Percentiles rank a stretch among this genome's conserved stretches.
Conservation (phyloP, 176 grass and related monocot species). For the Aegilops tauschii region DNA sequence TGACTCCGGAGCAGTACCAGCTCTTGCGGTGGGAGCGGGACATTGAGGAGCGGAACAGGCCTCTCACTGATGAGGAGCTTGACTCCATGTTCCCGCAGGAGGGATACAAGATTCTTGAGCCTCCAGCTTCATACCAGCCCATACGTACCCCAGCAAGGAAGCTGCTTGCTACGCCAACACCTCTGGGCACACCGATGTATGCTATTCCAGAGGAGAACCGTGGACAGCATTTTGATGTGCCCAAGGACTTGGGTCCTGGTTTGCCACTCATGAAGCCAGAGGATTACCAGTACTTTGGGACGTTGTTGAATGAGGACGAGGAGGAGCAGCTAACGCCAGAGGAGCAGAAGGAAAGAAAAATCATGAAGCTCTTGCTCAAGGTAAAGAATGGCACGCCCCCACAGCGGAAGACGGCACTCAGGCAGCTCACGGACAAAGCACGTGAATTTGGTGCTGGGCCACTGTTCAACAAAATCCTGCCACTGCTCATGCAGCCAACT, state of each 20-base stretch:
- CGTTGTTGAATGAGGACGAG: constrained; percentile 84
- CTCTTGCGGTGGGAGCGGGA: constrained; percentile 91
- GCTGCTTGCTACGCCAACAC: constrained; percentile 88
- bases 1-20: constrained; percentile 91
- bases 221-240: constrained; percentile 92
- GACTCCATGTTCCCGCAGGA: constrained; percentile 82
- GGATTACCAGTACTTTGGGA: constrained; percentile 96
- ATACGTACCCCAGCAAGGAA: constrained; percentile 96
- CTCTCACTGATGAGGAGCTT: constrained; percentile 93
- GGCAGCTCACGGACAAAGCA: constrained; percentile 93
- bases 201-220: constrained; percentile 89
- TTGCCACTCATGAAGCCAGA: constrained; percentile 92
- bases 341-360: constrained; percentile 94
- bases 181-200: constrained; percentile 74
- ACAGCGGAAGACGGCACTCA: constrained; percentile 86
- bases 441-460: constrained; percentile 86
- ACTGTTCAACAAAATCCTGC: constrained; percentile 94
- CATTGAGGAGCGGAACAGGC: constrained; percentile 91
- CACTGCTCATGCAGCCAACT: constrained; percentile 95
- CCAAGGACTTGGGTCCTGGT: constrained; percentile 70
- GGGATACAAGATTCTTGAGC: constrained; percentile 91
- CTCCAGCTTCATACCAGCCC: constrained; percentile 75
- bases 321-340: constrained; percentile 90
- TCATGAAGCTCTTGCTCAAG: constrained; percentile 88
- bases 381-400: constrained; percentile 87